These are phyloP conservation scores for Cornus kousa DNA, from an alignment of 148 eudicot genomes.

Conservation along the genomic window DNA sequence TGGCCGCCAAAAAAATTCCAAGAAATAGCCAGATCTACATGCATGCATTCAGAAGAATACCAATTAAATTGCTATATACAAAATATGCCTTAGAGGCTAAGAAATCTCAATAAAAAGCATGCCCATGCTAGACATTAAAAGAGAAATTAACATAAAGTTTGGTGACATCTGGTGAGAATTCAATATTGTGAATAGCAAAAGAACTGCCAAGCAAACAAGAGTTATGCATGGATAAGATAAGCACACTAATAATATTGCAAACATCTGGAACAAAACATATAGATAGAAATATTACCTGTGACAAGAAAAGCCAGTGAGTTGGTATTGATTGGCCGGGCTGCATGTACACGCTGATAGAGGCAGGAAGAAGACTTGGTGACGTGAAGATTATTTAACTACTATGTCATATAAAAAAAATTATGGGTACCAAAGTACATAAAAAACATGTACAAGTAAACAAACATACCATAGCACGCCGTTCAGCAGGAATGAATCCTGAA, in stretches of 20 bases:
- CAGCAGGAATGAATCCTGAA: constrained; percentile 27
- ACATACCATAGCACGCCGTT: constrained; percentile 22
- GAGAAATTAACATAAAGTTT: constrained; percentile 41
- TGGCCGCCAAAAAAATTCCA: constrained; percentile 38
- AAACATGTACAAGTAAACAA: not conserved
- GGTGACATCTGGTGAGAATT: constrained; percentile 48
- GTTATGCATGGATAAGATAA: constrained; percentile 1
- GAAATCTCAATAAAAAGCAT: not conserved
- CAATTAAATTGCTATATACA: not conserved
- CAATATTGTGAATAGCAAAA: constrained; percentile 44
- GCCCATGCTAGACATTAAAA: not conserved
- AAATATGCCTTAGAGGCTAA: not conserved
- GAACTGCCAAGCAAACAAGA: constrained; percentile 26
- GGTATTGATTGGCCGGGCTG: constrained; percentile 25
- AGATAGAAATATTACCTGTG: constrained; percentile 17
- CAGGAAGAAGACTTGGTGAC: constrained; percentile 3
- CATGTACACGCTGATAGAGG: constrained; percentile 25
- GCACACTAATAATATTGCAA: not conserved
- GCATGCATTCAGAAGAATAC: constrained; percentile 7
- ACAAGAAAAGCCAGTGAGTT: constrained; percentile 31
- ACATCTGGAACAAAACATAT: not conserved
- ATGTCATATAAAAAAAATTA: not conserved
- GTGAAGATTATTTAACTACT: not conserved
- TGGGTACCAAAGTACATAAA: not conserved
- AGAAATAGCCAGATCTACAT: constrained; percentile 46